A percentile compares a stretch with the other conserved stretches of the same genome.
phyloP scores from a whole-genome alignment of 805 yeast species.

The Lipomyces oligophaga region DNA sequence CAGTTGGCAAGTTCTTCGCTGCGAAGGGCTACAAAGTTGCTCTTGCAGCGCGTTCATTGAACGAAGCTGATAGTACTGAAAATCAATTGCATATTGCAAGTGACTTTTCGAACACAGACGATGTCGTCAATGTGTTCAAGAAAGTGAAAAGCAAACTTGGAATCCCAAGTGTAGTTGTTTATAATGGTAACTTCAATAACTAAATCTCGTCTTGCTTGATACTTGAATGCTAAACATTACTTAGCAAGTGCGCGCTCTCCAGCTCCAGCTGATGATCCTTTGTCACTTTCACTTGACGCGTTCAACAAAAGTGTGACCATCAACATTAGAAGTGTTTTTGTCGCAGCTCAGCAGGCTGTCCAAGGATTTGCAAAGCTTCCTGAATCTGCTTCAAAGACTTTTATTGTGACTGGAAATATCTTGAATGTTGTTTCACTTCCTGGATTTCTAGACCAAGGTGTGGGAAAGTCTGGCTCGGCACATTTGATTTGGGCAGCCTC shows the following conservation, averaged over 20 bases:
- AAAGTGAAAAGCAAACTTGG: background rate
- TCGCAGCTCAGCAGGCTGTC: conserved; percentile 6
- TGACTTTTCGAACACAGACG: conserved; percentile 5
- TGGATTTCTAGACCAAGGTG: background rate
- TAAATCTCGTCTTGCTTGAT: too few relatives aligned
- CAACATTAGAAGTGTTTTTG: background rate
- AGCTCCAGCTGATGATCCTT: conserved; percentile 2
- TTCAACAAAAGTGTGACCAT: background rate
- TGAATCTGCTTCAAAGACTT: conserved; percentile 2
- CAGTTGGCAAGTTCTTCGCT: conserved; percentile 5
- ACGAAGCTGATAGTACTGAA: conserved; percentile 4
- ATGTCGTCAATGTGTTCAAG: conserved; percentile 2
- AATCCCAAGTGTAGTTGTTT: conserved; percentile 9
- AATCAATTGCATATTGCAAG: conserved; percentile 1
- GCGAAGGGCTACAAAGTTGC: conserved; percentile 10
- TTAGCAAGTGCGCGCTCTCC: background rate
- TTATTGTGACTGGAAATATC: conserved; percentile 9
- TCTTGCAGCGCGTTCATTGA: conserved; percentile 1
- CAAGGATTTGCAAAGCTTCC: conserved; percentile 5
- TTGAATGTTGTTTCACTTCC: conserved; percentile 1
- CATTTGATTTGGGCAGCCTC: conserved; percentile 7
- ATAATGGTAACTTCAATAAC: conserved; percentile 2
- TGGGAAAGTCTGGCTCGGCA: conserved; percentile 4
- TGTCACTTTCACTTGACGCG: background rate
- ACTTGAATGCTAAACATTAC: too few relatives aligned